A percentile compares a stretch with the other conserved stretches of the same genome.
phyloP scores from a whole-genome alignment of 805 yeast species.

The Metschnikowia kofuensis region DNA sequence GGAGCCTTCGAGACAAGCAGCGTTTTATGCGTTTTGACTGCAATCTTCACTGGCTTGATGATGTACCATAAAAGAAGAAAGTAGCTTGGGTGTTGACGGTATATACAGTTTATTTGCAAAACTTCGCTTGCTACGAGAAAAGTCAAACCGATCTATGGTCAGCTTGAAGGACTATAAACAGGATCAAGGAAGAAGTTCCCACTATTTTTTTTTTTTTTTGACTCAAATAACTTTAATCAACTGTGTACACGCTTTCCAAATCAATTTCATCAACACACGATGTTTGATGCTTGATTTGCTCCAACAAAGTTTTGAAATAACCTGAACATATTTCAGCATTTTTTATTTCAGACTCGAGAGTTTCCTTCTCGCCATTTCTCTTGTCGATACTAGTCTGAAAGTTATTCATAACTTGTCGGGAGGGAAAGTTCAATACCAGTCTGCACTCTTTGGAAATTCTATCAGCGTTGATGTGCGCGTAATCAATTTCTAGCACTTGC shows the following conservation, averaged over 20 bases:
- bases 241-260: constrained; percentile 40
- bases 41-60: constrained; percentile 22
- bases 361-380: constrained; percentile 55
- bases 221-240: constrained; percentile 25
- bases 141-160: constrained; percentile 1
- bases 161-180: constrained; percentile 1
- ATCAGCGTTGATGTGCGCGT: constrained; percentile 71
- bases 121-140: no score
- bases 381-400: constrained; percentile 66
- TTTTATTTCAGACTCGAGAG: constrained; percentile 48
- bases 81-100: not conserved
- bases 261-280: constrained; percentile 41
- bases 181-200: not conserved
- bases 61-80: constrained; percentile 26
- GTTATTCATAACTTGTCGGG: constrained; percentile 72
- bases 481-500: constrained; percentile 67
- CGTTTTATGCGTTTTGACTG: constrained; percentile 25
- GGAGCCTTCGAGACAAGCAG: constrained; percentile 36
- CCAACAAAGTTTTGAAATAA: constrained; percentile 51
- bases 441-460: constrained; percentile 81
- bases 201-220: not conserved
- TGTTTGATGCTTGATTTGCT: constrained; percentile 44
- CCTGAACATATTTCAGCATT: constrained; percentile 54
- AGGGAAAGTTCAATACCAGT: constrained; percentile 75
- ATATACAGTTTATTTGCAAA: no score